Base-by-base conservation (phyloP, 257 asterid genomes). In the Solanum lycopersicoides region DNA sequence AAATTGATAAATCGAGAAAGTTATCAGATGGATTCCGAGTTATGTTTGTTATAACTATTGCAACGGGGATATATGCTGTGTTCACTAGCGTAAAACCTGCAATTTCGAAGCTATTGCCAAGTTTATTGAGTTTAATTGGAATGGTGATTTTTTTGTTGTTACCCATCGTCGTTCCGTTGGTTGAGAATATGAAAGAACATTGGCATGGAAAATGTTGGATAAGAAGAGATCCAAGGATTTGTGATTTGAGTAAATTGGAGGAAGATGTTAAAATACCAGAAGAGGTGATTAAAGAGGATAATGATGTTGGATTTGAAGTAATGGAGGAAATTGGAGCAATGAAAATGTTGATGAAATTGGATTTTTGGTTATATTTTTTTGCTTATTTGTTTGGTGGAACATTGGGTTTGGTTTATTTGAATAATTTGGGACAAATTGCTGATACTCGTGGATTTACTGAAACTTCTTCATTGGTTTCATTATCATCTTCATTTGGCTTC, bases 381-480 rank as follows among this genome's bases (percentile, higher is more conserved):
- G 96, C 89, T 3, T 95, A 95, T 75, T 83, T 95, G 23, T 94
- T 94, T 35, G 98, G 98, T 3, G 94, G 93, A 34, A 95, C 98
- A 0, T 86, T 95, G 20, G 98, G 98, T 14, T 83, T 95, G 87
- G 98, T 94, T 2, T 95, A 90, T 30, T 35, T 95, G 90, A 95
- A 95, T 82, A 95, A 95, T 53, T 85, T 95, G 63, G 98, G 97
- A 13, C 97, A 94, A 66, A 94, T 95, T 35, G 95, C 92, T 3
- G 98, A 95, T 59, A 94, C 96, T 3, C 92, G 98, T 2, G 95
- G 97, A 2, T 89, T 92, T 72, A 89, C 87, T 7, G 87, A 82
- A 68, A 92, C 93, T 47, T 91, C 95, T 10, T 86, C 93, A 1
- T 83, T 95, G 85, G 95, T 95, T 82, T 95, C 98, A 0, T 16